phyloP scores from a whole-genome alignment of 305 asterid genomes.

The Fraxinus albicans region DNA sequence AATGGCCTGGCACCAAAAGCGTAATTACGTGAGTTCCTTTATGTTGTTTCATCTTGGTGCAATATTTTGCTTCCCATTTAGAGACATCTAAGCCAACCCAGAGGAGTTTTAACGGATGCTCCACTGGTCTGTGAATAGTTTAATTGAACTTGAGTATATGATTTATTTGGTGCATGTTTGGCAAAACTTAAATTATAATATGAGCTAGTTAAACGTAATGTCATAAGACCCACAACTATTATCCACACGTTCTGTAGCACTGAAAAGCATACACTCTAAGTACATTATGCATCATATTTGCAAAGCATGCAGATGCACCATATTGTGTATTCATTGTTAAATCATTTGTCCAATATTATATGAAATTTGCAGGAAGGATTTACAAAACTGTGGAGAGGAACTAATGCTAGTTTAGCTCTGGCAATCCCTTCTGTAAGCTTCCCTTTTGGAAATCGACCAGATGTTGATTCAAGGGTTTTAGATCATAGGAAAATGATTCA shows the following conservation, averaged over 20 bases:
- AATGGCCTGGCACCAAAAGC: neutral
- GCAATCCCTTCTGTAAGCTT: conserved; percentile 75
- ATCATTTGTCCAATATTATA: neutral
- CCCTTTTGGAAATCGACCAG: neutral
- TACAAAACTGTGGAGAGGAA: conserved; percentile 79
- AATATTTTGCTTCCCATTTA: neutral
- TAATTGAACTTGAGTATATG: neutral
- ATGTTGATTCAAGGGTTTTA: conserved; percentile 17
- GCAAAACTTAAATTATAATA: neutral
- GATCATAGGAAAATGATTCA: neutral
- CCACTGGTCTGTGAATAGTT: neutral
- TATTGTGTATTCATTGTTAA: neutral
- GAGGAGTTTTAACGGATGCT: neutral
- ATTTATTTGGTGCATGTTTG: neutral
- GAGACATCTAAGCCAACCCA: neutral
- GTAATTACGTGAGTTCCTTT: neutral
- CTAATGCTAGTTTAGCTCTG: conserved; percentile 78
- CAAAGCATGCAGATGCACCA: neutral
- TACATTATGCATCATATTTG: neutral
- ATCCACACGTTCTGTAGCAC: neutral
- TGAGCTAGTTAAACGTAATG: neutral
- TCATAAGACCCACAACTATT: neutral
- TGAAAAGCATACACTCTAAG: neutral
- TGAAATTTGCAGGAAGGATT: conserved; percentile 69
- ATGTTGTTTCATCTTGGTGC: neutral